Evolutionary conservation across 495 filamentous ascomycete species (phyloP), one percentile per base, ranked within the genome.

Genomic region (Aspergillus cavernicola): DNA sequence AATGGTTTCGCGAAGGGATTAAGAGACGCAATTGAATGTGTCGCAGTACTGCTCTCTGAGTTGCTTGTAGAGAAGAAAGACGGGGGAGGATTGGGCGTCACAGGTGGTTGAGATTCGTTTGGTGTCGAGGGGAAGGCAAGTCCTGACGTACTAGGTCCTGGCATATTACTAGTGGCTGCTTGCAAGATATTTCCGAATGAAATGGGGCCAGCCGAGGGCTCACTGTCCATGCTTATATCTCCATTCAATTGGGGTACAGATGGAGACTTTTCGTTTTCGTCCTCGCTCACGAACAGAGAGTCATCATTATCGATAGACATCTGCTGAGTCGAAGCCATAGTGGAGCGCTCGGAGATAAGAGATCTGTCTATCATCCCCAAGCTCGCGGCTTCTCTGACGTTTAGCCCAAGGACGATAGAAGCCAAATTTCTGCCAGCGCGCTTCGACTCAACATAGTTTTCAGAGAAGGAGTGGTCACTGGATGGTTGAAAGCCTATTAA

Each of bases 391-490:
- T 80, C 69, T 53, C 65, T 64, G 50, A 79, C 71, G 39, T 55
- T 74, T 54, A 80, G 58, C n/a, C 79, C 79, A 55, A 81, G 74
- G 36, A 80, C 69, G 24, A 81, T 63, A 2, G 79, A 73, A 15
- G 71, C 69, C 16, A 80, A 53, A 18, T 60, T 77, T 61, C 79
- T 67, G 16, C 75, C 72, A 13, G 66, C 61, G 31, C 79, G 74
- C 58, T 82, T 82, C 18, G 61, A 64, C 57, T 81, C 79, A 12
- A 82, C 79, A 60, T 64, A 68, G 16, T 53, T 68, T 12, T 72
- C 67, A 0, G 79, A 81, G 47, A 78, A 82, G 11, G 71, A 61
- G 56, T 80, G 79, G 13, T 77, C 73, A 15, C 71, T 71, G 26
- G 74, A 72, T 16, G 71, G 68, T 44, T 65, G 65, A 24, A 77